A percentile compares a stretch with the other conserved stretches of the same genome.
Conservation (phyloP, 2,329 filamentous ascomycete species). For the Alternaria rosae region DNA sequence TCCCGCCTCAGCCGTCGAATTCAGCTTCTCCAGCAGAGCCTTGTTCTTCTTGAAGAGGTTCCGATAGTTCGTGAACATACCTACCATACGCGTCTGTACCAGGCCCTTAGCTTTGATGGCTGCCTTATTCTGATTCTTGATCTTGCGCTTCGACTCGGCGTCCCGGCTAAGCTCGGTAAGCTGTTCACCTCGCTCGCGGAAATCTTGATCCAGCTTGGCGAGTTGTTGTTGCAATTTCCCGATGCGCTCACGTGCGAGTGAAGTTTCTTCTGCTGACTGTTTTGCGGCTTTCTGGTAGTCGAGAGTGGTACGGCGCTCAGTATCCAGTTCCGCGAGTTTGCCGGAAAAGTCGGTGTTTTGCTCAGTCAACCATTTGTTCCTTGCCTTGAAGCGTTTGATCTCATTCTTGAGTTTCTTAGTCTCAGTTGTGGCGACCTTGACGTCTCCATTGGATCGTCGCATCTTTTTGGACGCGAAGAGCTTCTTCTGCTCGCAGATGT, state of each 20-base stretch:
- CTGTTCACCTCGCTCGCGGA: not conserved
- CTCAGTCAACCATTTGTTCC: not conserved
- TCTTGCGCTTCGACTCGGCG: not conserved
- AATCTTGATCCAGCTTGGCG: not conserved
- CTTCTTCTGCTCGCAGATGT: not conserved
- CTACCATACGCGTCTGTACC: not conserved
- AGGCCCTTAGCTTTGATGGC: not conserved
- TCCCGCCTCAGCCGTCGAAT: not conserved
- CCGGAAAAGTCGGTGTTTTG: not conserved
- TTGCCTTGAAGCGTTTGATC: not conserved
- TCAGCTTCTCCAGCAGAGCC: not conserved
- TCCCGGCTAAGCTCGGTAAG: not conserved
- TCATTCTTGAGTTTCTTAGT: not conserved
- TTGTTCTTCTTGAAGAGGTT: not conserved
- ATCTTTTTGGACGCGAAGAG: not conserved
- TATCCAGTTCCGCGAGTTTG: not conserved
- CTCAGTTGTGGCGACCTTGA: not conserved
- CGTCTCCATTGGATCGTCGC: not conserved
- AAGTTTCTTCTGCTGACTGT: not conserved
- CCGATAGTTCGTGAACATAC: slow-evolving; percentile 1
- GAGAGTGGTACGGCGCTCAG: not conserved
- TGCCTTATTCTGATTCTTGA: not conserved
- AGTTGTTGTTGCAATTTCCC: not conserved
- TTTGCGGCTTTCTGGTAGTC: not conserved
- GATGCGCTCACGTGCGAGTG: not conserved